Evolutionary conservation across 176 grass and related monocot genomes (phyloP).

Genomic region (Luzula sylvatica): DNA sequence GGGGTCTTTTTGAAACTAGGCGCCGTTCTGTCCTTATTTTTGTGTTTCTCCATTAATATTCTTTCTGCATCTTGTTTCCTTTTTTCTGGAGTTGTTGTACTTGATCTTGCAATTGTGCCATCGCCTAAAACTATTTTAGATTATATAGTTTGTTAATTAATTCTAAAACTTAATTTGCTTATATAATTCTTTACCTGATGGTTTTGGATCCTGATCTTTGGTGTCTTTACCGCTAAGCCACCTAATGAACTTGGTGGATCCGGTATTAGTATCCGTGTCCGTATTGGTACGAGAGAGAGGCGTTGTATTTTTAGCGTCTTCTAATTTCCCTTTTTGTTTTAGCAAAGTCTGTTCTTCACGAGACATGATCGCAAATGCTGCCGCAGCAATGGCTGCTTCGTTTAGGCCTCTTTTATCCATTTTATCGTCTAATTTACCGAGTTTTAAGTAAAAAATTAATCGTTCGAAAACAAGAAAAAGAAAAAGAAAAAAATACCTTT

Average conservation of each 20-base stretch:
- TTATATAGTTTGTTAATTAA: no score
- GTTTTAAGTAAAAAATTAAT: slow-evolving; percentile 5
- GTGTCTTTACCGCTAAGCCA: slow-evolving; percentile 51
- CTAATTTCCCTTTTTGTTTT: slow-evolving; percentile 23
- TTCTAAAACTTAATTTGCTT: no score
- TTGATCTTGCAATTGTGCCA: slow-evolving; percentile 2
- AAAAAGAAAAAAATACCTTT: slow-evolving; percentile 7
- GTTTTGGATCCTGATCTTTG: slow-evolving; percentile 36
- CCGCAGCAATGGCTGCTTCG: slow-evolving; percentile 42
- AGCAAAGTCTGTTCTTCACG: slow-evolving; percentile 42
- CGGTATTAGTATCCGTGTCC: slow-evolving; percentile 34
- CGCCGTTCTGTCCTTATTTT: slow-evolving; percentile 1
- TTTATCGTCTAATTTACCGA: slow-evolving; percentile 18
- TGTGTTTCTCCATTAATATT: no score
- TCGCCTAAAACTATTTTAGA: background rate
- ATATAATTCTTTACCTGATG: slow-evolving; percentile 26
- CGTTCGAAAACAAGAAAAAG: background rate
- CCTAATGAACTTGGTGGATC: slow-evolving; percentile 49
- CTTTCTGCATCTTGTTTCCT: background rate
- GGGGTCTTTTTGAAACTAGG: slow-evolving; percentile 26
- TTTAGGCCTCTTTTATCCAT: slow-evolving; percentile 30
- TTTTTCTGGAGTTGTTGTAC: background rate
- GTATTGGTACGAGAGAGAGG: slow-evolving; percentile 10
- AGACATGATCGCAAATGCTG: slow-evolving; percentile 48
- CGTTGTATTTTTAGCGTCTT: background rate